Percentiles rank a stretch among this genome's conserved stretches.
phyloP scores from a whole-genome alignment of 2,329 filamentous ascomycete species.

The Penicillium sp. region DNA sequence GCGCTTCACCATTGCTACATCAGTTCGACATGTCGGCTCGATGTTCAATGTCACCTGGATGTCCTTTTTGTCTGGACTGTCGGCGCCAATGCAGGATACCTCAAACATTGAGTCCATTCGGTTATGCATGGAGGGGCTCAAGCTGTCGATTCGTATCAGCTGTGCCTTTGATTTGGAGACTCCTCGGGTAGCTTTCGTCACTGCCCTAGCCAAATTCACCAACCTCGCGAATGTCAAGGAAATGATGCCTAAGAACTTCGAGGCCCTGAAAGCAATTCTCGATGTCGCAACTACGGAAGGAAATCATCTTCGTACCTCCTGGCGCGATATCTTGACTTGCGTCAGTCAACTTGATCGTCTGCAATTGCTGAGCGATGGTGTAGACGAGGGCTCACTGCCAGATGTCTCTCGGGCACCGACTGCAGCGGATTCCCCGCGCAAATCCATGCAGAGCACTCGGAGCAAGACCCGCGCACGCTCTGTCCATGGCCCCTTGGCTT shows the following conservation, averaged over 20 bases:
- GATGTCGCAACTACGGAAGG: constrained; percentile 93
- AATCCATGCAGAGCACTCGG: constrained; percentile 61
- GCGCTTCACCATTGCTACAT: constrained; percentile 87
- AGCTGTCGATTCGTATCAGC: constrained; percentile 86
- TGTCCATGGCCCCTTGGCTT: constrained; percentile 52
- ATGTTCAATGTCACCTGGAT: constrained; percentile 99
- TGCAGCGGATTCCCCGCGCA: constrained; percentile 58
- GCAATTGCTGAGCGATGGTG: constrained; percentile 90
- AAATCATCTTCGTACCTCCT: constrained; percentile 83
- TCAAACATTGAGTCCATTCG: constrained; percentile 91
- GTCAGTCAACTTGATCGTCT: constrained; percentile 94
- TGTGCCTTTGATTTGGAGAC: constrained; percentile 92
- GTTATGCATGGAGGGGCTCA: constrained; percentile 92
- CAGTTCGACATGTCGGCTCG: constrained; percentile 89
- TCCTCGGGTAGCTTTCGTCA: constrained; percentile 92
- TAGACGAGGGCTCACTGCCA: constrained; percentile 88
- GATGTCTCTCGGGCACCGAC: constrained; percentile 84
- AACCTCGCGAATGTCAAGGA: constrained; percentile 95
- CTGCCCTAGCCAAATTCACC: constrained; percentile 86
- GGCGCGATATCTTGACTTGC: constrained; percentile 93
- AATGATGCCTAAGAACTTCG: constrained; percentile 93
- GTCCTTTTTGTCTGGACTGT: constrained; percentile 94
- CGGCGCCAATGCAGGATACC: constrained; percentile 87
- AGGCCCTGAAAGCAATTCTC: constrained; percentile 86
- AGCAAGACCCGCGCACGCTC: constrained; percentile 44